A percentile compares a stretch with the other conserved stretches of the same genome.
These are phyloP conservation scores for Fimicolochytrium jonesii DNA, from an alignment of 192 early-diverging fungal genomes.

Conservation along the genomic window DNA sequence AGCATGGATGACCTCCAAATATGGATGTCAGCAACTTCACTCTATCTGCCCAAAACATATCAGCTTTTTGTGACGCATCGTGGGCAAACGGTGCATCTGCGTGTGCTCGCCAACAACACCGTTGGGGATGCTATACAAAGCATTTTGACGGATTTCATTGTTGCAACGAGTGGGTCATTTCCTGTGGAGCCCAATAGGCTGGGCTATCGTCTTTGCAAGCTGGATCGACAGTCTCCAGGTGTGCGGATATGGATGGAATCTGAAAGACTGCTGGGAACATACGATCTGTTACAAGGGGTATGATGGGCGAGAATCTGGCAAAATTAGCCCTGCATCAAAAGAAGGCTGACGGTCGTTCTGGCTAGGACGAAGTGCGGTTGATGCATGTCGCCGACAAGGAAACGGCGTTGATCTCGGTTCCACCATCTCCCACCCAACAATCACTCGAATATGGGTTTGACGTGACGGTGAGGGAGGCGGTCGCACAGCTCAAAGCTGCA, in stretches of 20 bases:
- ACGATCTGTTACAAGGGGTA: conserved; percentile 29
- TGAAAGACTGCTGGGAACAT: neutral
- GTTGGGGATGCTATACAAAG: conserved; percentile 21
- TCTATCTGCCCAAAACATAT: conserved; percentile 15
- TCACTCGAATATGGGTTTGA: conserved; percentile 19
- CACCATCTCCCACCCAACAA: conserved; percentile 5
- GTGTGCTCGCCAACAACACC: conserved; percentile 7
- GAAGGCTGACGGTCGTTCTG: too few relatives aligned
- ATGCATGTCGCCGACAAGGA: conserved; percentile 20
- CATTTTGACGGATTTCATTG: conserved; percentile 8
- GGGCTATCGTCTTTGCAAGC: conserved; percentile 22
- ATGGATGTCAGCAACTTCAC: conserved; percentile 8
- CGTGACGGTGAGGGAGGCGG: conserved; percentile 13
- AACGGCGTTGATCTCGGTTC: conserved; percentile 9
- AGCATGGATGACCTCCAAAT: conserved; percentile 15
- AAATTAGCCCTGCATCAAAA: too few relatives aligned
- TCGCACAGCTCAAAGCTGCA: conserved; percentile 10
- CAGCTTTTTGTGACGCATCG: conserved; percentile 10
- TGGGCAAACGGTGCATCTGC: neutral
- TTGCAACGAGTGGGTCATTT: neutral
- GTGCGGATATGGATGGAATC: conserved; percentile 28
- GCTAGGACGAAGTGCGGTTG: conserved; percentile 29
- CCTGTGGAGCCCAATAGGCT: neutral
- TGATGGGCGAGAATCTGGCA: too few relatives aligned
- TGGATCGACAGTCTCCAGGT: conserved; percentile 21